Base-by-base conservation (phyloP, 768 basidiomycete species). In the Mrakia gelida region DNA sequence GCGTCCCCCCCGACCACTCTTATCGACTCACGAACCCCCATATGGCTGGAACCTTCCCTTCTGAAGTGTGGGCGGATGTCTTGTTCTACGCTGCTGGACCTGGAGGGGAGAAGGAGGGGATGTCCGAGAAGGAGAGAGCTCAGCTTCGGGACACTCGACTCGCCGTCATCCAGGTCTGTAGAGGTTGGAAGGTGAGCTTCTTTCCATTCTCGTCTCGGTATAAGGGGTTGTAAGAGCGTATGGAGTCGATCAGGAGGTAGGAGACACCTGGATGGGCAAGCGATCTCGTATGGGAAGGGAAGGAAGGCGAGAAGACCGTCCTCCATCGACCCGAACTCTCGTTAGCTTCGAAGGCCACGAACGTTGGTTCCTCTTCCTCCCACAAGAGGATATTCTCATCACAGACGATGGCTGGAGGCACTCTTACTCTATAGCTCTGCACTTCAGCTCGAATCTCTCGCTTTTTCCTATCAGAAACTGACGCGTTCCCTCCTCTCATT, bases 131-230 rank as follows among this genome's bases (percentile, higher is more conserved):
- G n/a, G 70, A 72, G 26, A 38, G 76, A 13, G 13, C 68, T 16
- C 70, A 77, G 62, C 76, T 77, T 2, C 1, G 76, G 13, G 76
- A 77, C 3, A n/a, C 54, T 6, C 10, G 76, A 23, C 41, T 62
- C 56, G 59, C 54, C 30, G 70, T 70, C 28, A 54, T 77, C 15
- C 70, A 45, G n/a, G 71, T 77, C 38, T 77, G 76, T 41, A 56
- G 76, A 43, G 76, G 67, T 7, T 77, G 76, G 76, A 77, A 77
- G 76, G 76, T 77, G 54, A 9, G 16, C 67, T 43, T 32, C 41
- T n/a, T n/a, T 41, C n/a, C 65, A 2, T 67, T 59, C 67, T 28
- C 3, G 11, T 45, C 45, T 52, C n/a, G n/a, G n/a, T n/a, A n/a
- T 52, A 21, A 21, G 1, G 16, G 49, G 18, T 52, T 15, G 21